Conservation (phyloP, 2,329 filamentous ascomycete genomes). For the Leptographium wingfieldii region DNA sequence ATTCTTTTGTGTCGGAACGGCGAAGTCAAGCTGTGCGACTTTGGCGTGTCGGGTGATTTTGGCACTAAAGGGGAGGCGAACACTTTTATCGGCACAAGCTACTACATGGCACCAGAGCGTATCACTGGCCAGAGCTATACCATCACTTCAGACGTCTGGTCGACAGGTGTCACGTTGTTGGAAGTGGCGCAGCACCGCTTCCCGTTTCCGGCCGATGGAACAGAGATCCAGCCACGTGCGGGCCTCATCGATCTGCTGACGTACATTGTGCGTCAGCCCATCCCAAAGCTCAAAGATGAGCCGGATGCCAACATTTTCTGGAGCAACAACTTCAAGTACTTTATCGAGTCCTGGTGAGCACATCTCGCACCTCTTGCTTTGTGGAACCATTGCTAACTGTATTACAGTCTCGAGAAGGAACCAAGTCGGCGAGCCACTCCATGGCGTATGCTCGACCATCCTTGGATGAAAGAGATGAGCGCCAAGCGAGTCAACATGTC, state of each 20-base stretch:
- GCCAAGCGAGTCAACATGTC: conserved; percentile 95
- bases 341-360: conserved; percentile 94
- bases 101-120: conserved; percentile 98
- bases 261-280: conserved; percentile 92
- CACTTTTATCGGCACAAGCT: conserved; percentile 96
- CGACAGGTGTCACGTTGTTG: conserved; percentile 87
- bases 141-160: conserved; percentile 98
- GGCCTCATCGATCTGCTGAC: conserved; percentile 91
- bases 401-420: conserved; percentile 78
- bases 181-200: conserved; percentile 99
- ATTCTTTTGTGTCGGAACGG: conserved; percentile 87
- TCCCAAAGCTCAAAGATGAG: conserved; percentile 93
- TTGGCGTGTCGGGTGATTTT: conserved; percentile 94
- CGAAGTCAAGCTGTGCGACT: conserved; percentile 95
- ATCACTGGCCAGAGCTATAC: conserved; percentile 98
- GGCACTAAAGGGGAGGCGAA: conserved; percentile 98
- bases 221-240: conserved; percentile 85
- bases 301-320: conserved; percentile 79
- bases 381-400: neutral
- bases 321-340: conserved; percentile 98
- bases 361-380: neutral
- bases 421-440: conserved; percentile 75
- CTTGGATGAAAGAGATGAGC: conserved; percentile 97
- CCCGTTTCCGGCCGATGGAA: conserved; percentile 93
- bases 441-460: conserved; percentile 98